A percentile compares a stretch with the other conserved stretches of the same genome.
Conservation (phyloP, 352 stramenopile species). For the Phytophthora idaei region DNA sequence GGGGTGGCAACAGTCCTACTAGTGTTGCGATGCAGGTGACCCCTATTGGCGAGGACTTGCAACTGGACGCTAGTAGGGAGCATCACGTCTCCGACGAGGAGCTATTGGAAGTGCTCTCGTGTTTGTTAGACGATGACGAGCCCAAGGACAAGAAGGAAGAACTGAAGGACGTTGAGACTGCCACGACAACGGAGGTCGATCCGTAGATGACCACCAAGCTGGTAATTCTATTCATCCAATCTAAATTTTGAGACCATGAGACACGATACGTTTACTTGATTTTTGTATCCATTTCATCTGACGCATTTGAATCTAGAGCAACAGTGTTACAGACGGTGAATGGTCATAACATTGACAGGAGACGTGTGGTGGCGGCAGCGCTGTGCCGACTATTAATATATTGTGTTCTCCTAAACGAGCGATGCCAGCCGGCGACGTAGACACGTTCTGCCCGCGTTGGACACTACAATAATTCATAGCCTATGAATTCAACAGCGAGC, state of each 20-base stretch:
- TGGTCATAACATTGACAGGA: no score
- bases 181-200: neutral
- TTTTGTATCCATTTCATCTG: constrained; percentile 8
- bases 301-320: neutral
- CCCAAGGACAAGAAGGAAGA: constrained; percentile 5
- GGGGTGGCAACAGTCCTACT: constrained; percentile 6
- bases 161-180: neutral
- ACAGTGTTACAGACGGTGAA: neutral
- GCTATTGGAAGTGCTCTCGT: constrained; percentile 46
- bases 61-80: constrained; percentile 21
- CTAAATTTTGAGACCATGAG: constrained; percentile 1
- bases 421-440: no score
- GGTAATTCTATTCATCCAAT: no score
- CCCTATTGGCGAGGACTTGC: constrained; percentile 17
- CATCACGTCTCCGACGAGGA: constrained; percentile 34
- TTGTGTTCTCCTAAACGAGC: no score
- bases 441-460: no score
- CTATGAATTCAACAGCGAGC: no score
- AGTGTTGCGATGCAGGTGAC: constrained; percentile 4
- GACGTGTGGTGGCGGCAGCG: no score
- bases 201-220: neutral
- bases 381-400: no score
- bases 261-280: constrained; percentile 5
- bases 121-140: constrained; percentile 42
- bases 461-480: no score